Base-by-base conservation (phyloP, 306 rosid genomes). In the Sphenostylis stenocarpa region DNA sequence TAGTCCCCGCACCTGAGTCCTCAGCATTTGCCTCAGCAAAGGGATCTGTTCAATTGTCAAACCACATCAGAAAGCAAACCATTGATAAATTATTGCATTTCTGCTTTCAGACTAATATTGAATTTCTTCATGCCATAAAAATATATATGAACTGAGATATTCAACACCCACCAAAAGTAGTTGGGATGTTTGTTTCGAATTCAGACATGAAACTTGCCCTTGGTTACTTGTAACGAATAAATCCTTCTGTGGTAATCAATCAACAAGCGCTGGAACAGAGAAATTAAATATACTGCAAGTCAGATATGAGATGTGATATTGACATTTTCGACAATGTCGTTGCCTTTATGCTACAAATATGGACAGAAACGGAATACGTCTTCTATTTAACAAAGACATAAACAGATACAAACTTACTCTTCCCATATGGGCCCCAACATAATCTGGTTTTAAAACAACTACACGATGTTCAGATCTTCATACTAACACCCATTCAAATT, bases 1-100 rank as follows among this genome's bases (percentile, higher is more conserved):
- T 86, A 2, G 87, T 44, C 83, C 89, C 89, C 21, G 87, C 89
- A 67, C 87, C 83, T 16, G 89, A 83, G 85, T 86, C 89, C 78
- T 83, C 89, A 86, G 87, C 87, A 83, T 86, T 83, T 83, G 89
- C 89, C 85, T 86, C 89, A 83, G 87, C 89, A 73, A 86, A 83
- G 85, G 89, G 89, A 73, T 86, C 89, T 86, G 34, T 58, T 75
- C 72, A 79, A 67, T 72, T 29, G 60, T 29, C 67, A 62, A 70
- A 72, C 14, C 68, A 67, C 45, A 26, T 84, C 38, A 75, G 53
- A 23, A 47, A 64, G 33, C 28, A 33, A 56, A 47, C 52, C 28
- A 64, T 62, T 26, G 47, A 58, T 8, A 38, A 67, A 74, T 39
- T 23, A 33, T 16, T 57, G 19, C 28, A 53, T 61, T 64, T 48